phyloP scores from a whole-genome alignment of 208 protist genomes.

The Leishmania braziliensis region DNA sequence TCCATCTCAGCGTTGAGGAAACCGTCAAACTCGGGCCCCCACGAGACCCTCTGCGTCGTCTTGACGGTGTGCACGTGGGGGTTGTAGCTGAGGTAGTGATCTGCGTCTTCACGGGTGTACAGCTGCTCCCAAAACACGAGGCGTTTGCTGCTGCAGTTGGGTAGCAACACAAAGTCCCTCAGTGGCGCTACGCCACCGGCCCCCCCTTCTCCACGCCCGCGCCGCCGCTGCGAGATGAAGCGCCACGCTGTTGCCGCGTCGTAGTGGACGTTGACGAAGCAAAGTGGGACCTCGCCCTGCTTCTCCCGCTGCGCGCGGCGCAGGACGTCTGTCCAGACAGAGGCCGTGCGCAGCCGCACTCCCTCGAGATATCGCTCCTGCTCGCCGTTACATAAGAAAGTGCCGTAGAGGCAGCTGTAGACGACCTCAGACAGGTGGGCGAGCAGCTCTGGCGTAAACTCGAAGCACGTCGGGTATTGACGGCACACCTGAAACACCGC shows the following conservation, averaged over 20 bases:
- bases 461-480: constrained; percentile 94
- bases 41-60: constrained; percentile 33
- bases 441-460: constrained; percentile 93
- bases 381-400: constrained; percentile 85
- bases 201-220: not conserved
- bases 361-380: constrained; percentile 83
- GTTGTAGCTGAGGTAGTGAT: constrained; percentile 38
- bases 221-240: constrained; percentile 41
- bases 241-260: constrained; percentile 67
- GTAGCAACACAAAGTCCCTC: constrained; percentile 37
- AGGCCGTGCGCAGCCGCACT: constrained; percentile 61
- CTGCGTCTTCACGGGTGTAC: constrained; percentile 45
- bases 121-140: constrained; percentile 78
- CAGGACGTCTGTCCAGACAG: constrained; percentile 79
- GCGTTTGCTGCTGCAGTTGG: constrained; percentile 72
- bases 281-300: constrained; percentile 42
- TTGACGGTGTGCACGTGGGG: constrained; percentile 19
- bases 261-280: constrained; percentile 73
- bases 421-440: constrained; percentile 83
- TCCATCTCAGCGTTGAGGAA: constrained; percentile 52
- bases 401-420: constrained; percentile 87
- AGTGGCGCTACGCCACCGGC: not conserved
- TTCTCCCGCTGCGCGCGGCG: constrained; percentile 53
- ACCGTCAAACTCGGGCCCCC: constrained; percentile 51
- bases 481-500: constrained; percentile 93